Conservation (phyloP, 2,329 filamentous ascomycete species). For the Penicillium sclerotiorum region DNA sequence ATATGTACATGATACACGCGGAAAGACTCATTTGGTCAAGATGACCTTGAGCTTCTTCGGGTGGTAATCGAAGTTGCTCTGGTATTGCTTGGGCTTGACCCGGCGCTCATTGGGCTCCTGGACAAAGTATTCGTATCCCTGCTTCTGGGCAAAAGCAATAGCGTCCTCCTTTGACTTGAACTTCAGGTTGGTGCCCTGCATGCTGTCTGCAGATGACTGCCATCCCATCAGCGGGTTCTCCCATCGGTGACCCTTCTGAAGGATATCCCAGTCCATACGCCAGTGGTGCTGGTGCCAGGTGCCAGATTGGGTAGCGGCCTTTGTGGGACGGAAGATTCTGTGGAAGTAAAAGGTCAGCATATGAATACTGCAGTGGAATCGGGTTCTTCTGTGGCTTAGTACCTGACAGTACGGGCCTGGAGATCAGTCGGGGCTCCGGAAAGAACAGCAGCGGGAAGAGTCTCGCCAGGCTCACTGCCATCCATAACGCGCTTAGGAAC, state of each 20-base stretch:
- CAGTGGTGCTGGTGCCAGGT: slow-evolving; percentile 81
- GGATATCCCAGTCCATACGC: slow-evolving; percentile 98
- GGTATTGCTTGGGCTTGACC: slow-evolving; percentile 89
- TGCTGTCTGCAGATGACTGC: slow-evolving; percentile 92
- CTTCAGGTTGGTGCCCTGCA: slow-evolving; percentile 90
- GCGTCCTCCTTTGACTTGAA: slow-evolving; percentile 95
- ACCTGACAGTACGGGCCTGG: slow-evolving; percentile 93
- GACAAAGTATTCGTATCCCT: slow-evolving; percentile 98
- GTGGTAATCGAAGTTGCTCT: slow-evolving; percentile 91
- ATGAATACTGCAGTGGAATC: not conserved
- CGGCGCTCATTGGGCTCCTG: slow-evolving; percentile 92
- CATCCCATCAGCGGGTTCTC: slow-evolving; percentile 98
- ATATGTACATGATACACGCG: slow-evolving; percentile 43
- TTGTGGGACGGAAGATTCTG: slow-evolving; percentile 89
- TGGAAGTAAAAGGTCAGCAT: slow-evolving; percentile 14
- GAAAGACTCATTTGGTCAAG: slow-evolving; percentile 68
- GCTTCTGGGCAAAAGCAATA: slow-evolving; percentile 94
- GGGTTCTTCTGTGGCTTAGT: slow-evolving; percentile 37
- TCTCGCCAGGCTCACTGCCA: slow-evolving; percentile 77
- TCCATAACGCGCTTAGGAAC: slow-evolving; percentile 88
- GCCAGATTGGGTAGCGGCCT: slow-evolving; percentile 96
- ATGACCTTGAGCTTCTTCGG: slow-evolving; percentile 85
- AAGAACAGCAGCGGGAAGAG: slow-evolving; percentile 78
- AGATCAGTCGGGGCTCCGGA: slow-evolving; percentile 93
- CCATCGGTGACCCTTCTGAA: slow-evolving; percentile 92